These are phyloP conservation scores for Meira nashicola DNA, from an alignment of 1,284 basidiomycete genomes.

Conservation along the genomic window DNA sequence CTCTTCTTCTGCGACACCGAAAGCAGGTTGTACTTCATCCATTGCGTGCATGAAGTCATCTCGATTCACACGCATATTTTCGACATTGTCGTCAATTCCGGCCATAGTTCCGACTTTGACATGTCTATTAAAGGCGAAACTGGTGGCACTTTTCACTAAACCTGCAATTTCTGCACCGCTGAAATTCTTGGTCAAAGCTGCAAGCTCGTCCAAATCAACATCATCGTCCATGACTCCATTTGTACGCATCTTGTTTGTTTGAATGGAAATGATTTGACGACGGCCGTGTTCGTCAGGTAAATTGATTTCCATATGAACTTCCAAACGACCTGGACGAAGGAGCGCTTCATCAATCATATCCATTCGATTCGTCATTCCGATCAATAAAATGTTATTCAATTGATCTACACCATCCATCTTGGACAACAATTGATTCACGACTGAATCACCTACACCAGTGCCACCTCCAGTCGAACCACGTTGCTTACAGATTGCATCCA, in stretches of 20 bases:
- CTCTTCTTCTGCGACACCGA: slow-evolving; percentile 97
- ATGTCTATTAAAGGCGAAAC: slow-evolving; percentile 95
- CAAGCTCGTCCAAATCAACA: slow-evolving; percentile 80
- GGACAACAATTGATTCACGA: slow-evolving; percentile 96
- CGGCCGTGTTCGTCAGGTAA: slow-evolving; percentile 91
- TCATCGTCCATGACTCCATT: slow-evolving; percentile 86
- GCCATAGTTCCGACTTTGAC: slow-evolving; percentile 96
- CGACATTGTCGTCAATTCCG: slow-evolving; percentile 90
- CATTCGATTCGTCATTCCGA: slow-evolving; percentile 97
- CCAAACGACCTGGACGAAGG: slow-evolving; percentile 92
- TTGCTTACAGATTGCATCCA: slow-evolving; percentile 98
- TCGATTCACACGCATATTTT: slow-evolving; percentile 82
- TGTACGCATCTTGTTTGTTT: slow-evolving; percentile 86
- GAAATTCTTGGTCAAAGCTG: slow-evolving; percentile 88
- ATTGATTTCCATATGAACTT: slow-evolving; percentile 99
- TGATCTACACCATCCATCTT: slow-evolving; percentile 99
- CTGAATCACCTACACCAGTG: slow-evolving; percentile 97
- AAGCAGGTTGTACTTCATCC: slow-evolving; percentile 92
- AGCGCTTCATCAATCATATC: slow-evolving; percentile 99
- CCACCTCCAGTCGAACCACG: slow-evolving; percentile 64
- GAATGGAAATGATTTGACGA: slow-evolving; percentile 88
- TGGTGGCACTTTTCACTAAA: slow-evolving; percentile 93
- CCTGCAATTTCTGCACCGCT: slow-evolving; percentile 94
- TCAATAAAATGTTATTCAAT: slow-evolving; percentile 98
- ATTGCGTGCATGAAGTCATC: slow-evolving; percentile 85